Evolutionary conservation across 2,329 filamentous ascomycete genomes (phyloP).

Genomic region (Fusarium zealandicum): DNA sequence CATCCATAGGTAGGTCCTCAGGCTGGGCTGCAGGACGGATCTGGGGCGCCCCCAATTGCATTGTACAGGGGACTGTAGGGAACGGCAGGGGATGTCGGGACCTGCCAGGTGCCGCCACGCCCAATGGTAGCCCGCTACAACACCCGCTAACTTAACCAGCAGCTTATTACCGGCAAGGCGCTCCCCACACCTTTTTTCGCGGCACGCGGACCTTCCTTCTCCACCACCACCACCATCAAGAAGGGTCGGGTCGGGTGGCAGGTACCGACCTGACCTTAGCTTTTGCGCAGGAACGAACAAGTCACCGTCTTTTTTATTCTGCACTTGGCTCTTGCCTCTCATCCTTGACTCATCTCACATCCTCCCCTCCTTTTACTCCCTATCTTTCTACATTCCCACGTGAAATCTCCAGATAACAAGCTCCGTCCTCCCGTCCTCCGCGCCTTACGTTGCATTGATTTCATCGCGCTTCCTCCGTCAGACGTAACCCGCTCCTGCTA

Average conservation of each 20-base stretch:
- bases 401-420: constrained; percentile 6
- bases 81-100: constrained; percentile 14
- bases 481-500: constrained; percentile 20
- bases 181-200: constrained; percentile 25
- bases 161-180: constrained; percentile 22
- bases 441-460: neutral
- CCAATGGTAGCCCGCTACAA: constrained; percentile 7
- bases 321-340: constrained; percentile 26
- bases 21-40: constrained; percentile 3
- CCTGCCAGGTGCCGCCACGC: constrained; percentile 15
- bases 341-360: constrained; percentile 31
- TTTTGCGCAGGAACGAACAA: constrained; percentile 29
- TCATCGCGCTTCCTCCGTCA: constrained; percentile 12
- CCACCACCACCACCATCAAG: constrained; percentile 2
- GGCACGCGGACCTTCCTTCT: constrained; percentile 30
- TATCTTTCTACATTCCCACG: constrained; percentile 10
- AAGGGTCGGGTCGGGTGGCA: constrained; percentile 23
- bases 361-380: constrained; percentile 17
- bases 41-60: constrained; percentile 22
- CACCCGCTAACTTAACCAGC: constrained; percentile 16
- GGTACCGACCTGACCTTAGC: constrained; percentile 32
- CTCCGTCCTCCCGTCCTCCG: neutral
- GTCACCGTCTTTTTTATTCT: constrained; percentile 33
- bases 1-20: no score
- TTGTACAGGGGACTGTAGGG: constrained; percentile 6